Evolutionary conservation across 1,139 yeast genomes (phyloP).

Genomic region (Candida albicans): DNA sequence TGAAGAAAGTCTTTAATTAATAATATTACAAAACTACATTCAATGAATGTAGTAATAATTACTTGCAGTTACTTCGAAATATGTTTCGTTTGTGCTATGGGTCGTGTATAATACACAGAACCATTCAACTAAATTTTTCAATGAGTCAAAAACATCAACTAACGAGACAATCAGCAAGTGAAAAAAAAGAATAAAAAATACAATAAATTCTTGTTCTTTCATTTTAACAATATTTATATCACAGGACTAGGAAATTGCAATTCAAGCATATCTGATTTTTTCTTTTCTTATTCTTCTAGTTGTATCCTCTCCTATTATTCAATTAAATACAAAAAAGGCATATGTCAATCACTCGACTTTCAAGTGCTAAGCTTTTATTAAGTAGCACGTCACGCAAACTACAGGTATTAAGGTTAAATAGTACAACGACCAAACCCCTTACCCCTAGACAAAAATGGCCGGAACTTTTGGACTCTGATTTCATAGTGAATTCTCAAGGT

Average conservation of each 20-base stretch:
- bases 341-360: neutral
- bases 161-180: neutral
- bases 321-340: neutral
- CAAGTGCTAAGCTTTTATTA: constrained; percentile 1
- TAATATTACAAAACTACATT: neutral
- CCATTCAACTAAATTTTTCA: neutral
- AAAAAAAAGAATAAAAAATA: neutral
- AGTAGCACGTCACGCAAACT: neutral
- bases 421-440: neutral
- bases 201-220: neutral
- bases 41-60: neutral
- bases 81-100: too few species aligned
- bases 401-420: constrained; percentile 1
- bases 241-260: neutral
- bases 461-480: constrained; percentile 52
- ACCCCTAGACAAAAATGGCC: constrained; percentile 35
- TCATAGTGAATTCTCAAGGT: constrained; percentile 34
- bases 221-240: too few species aligned
- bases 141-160: too few species aligned
- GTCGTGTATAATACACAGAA: neutral
- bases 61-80: too few species aligned
- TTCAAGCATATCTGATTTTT: neutral
- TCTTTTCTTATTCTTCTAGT: too few species aligned
- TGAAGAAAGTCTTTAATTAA: too few species aligned
- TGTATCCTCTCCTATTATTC: too few species aligned